Evolutionary conservation across 768 basidiomycete species (phyloP), one percentile per base, ranked within the genome.

Genomic region (Stropharia rugosoannulata): DNA sequence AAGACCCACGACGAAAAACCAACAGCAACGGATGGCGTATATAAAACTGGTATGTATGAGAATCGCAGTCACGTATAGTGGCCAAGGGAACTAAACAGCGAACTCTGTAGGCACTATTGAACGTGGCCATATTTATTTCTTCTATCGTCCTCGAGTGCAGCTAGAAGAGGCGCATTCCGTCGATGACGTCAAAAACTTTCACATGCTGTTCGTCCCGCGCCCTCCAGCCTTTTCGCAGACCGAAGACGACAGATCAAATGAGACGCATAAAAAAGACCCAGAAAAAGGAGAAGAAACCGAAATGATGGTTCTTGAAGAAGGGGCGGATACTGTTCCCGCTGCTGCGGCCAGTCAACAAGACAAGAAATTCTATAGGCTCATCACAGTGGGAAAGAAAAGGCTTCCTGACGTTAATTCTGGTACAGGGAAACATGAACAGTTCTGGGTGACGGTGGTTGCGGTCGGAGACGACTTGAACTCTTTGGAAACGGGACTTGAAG

Each of bases 71-170:
- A 22, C 22, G 22, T 22, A 2, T 22, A 2, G 22, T 22, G 22
- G 22, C 4, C 22, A 22, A 22, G 2, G 22, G 22, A 22, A 22
- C 42, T 43, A 12, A 32, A 19, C 11, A 46, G 10, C 15, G 5
- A 13, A 9, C 3, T 47, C 13, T 16, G n/a, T 18, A 84, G 82
- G 81, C 8, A 79, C 78, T 9, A 82, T 82, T 49, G 81, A 85
- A 60, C 70, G 83, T 13, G 83, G 83, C 8, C 80, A 84, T 57
- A 75, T 87, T 43, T 86, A 86, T 68, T 85, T 86, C 66, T 81
- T 85, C 69, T 87, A 83, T 62, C 79, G 81, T 10, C 84, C 84
- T 3, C 77, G 80, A 27, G 82, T 85, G 16, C 68, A 84, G 60
- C 64, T 70, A 12, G 77, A 82, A 55, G 76, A 83, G 55, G 81